These are phyloP conservation scores for Coniochaeta ligniaria DNA, from an alignment of 2,329 filamentous ascomycete species.

Conservation along the genomic window DNA sequence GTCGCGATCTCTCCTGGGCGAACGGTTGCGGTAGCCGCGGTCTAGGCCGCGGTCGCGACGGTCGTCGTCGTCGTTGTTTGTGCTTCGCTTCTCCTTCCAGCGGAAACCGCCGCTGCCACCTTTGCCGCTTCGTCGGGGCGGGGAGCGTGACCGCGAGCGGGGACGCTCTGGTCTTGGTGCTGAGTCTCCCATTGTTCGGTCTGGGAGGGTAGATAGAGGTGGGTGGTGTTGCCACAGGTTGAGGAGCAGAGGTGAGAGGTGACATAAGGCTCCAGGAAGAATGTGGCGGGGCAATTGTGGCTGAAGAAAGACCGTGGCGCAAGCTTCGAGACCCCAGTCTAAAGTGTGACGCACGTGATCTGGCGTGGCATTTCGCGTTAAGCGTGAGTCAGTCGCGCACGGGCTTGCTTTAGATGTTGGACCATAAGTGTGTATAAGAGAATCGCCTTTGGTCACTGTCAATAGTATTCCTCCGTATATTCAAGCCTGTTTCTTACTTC, in stretches of 20 bases:
- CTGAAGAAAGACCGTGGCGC: neutral
- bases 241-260: neutral
- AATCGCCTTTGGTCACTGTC: no score
- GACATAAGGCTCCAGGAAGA: neutral
- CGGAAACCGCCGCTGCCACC: conserved; percentile 17
- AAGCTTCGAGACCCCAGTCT: neutral
- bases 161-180: conserved; percentile 5
- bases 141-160: conserved; percentile 15
- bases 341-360: neutral
- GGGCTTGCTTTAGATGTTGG: no score
- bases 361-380: neutral
- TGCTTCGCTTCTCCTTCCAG: conserved; percentile 19
- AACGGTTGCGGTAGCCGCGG: conserved; percentile 19
- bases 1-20: conserved; percentile 15
- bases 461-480: no score
- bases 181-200: neutral
- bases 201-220: neutral
- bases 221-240: neutral
- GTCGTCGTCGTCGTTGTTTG: conserved; percentile 12
- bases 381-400: neutral
- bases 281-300: conserved; percentile 1
- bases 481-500: neutral
- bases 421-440: no score
- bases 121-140: conserved; percentile 9
- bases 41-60: conserved; percentile 12